Conservation (phyloP, 208 protist species). For the Novymonas esmeraldas region DNA sequence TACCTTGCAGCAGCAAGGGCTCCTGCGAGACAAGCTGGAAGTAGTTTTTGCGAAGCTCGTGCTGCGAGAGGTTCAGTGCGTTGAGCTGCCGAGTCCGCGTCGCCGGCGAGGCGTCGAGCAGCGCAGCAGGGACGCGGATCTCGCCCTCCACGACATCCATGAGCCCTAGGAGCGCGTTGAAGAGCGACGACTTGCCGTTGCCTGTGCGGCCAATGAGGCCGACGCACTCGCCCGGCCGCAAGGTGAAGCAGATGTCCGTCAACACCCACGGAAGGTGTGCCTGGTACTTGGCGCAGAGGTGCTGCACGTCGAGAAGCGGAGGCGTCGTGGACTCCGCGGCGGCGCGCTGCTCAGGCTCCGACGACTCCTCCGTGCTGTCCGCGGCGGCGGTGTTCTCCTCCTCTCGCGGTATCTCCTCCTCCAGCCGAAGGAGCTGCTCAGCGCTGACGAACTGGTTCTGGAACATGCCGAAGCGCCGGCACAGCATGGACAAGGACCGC, state of each 20-base stretch:
- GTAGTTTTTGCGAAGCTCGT: conserved; percentile 73
- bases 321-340: conserved; percentile 2
- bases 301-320: conserved; percentile 56
- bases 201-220: conserved; percentile 83
- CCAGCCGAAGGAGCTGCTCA: conserved; percentile 59
- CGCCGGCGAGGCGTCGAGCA: conserved; percentile 25
- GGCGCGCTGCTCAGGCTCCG: conserved; percentile 1
- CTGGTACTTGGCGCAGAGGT: conserved; percentile 76
- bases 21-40: conserved; percentile 99
- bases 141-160: conserved; percentile 89
- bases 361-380: neutral
- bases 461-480: conserved; percentile 67
- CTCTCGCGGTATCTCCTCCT: conserved; percentile 43
- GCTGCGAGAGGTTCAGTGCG: conserved; percentile 19
- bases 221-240: conserved; percentile 59
- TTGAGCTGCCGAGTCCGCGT: conserved; percentile 16
- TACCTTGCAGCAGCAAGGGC: conserved; percentile 95
- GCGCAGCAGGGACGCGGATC: conserved; percentile 25
- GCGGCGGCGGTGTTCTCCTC: conserved; percentile 14
- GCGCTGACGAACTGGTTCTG: conserved; percentile 83
- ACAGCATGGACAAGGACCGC: conserved; percentile 60
- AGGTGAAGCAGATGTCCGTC: conserved; percentile 53
- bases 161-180: conserved; percentile 74
- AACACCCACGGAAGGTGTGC: conserved; percentile 68
- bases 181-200: conserved; percentile 86